Evolutionary conservation across 176 grass and related monocot species (phyloP).

Genomic region (Triticum urartu): DNA sequence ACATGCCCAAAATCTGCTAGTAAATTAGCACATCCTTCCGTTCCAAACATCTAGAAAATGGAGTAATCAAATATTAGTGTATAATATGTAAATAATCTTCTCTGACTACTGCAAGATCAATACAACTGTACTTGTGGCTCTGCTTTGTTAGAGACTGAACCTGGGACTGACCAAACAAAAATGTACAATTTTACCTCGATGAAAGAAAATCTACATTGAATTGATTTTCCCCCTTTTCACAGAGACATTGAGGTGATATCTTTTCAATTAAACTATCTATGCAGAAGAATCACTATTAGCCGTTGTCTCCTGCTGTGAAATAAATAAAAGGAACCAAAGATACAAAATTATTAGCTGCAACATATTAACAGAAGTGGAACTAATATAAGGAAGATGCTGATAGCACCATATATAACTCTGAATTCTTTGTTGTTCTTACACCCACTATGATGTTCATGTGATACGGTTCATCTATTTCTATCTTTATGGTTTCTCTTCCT

Average conservation of each 20-base stretch:
- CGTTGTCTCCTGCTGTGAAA: neutral
- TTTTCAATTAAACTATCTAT: neutral
- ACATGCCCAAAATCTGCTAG: neutral
- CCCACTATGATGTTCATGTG: neutral
- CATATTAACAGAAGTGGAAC: too few species aligned
- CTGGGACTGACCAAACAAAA: neutral
- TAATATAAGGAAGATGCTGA: too few species aligned
- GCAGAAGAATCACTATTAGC: neutral
- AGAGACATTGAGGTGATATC: neutral
- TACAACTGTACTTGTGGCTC: neutral
- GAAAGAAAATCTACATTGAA: neutral
- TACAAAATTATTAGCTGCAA: neutral
- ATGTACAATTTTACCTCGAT: neutral
- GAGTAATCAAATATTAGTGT: neutral
- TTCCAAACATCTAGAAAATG: neutral
- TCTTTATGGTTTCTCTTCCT: neutral
- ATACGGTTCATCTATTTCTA: neutral
- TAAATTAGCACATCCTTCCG: too few species aligned
- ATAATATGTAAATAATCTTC: neutral
- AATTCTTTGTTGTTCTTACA: constrained; percentile 12
- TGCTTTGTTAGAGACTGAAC: neutral
- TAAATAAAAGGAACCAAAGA: neutral
- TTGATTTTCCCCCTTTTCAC: neutral
- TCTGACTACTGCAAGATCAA: neutral
- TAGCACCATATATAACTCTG: neutral